phyloP scores from a whole-genome alignment of 768 basidiomycete species.

The Imleria badia region DNA sequence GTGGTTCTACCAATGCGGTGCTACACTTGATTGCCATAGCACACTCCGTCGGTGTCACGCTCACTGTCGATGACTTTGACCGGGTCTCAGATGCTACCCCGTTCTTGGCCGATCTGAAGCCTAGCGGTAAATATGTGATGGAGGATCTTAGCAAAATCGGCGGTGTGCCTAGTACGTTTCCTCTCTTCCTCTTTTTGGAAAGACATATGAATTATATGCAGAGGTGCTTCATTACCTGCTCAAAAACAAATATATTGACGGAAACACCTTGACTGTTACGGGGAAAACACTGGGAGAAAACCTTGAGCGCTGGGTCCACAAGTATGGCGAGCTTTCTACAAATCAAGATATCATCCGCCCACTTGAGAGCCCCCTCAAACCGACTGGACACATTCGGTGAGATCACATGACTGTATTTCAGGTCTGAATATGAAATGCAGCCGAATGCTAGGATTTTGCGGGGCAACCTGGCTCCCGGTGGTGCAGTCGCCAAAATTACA shows the following conservation, averaged over 20 bases:
- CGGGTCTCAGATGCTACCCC: slow-evolving; percentile 88
- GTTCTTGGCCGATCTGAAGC: slow-evolving; percentile 95
- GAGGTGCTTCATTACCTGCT: slow-evolving; percentile 85
- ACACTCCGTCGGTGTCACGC: slow-evolving; percentile 87
- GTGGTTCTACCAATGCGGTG: slow-evolving; percentile 97
- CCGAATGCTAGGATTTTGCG: slow-evolving; percentile 65
- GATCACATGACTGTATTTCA: slow-evolving; percentile 6
- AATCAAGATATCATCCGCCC: slow-evolving; percentile 87
- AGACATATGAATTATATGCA: slow-evolving; percentile 28
- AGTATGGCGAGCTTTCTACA: slow-evolving; percentile 70
- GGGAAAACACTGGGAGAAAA: slow-evolving; percentile 91
- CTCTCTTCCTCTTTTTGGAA: neutral
- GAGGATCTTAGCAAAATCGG: slow-evolving; percentile 95
- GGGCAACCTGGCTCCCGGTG: slow-evolving; percentile 91
- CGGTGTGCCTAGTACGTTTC: slow-evolving; percentile 84
- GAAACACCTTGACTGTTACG: slow-evolving; percentile 88
- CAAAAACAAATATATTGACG: slow-evolving; percentile 86
- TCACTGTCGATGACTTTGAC: slow-evolving; percentile 93
- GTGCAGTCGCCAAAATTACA: slow-evolving; percentile 96
- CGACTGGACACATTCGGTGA: slow-evolving; percentile 86
- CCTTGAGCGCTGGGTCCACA: slow-evolving; percentile 82
- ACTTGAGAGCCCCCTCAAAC: slow-evolving; percentile 83
- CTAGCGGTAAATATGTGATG: slow-evolving; percentile 98
- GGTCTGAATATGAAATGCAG: neutral
- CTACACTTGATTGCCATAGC: slow-evolving; percentile 97